These are phyloP conservation scores for Curvularia sp. DNA, from an alignment of 2,329 filamentous ascomycete genomes.

Conservation along the genomic window DNA sequence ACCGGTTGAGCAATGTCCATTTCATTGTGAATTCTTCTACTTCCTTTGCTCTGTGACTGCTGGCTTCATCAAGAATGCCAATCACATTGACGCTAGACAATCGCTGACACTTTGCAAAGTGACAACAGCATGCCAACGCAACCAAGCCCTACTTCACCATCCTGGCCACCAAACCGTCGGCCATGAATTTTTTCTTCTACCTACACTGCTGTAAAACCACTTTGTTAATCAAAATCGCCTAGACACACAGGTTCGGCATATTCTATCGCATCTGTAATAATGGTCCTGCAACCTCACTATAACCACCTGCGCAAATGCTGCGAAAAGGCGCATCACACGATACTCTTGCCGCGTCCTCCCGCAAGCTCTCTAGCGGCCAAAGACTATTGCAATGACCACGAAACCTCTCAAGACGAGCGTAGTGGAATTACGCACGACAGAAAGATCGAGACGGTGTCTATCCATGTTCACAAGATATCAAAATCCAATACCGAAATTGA, in stretches of 20 bases:
- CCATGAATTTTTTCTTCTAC: neutral
- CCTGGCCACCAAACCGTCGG: neutral
- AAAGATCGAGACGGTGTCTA: neutral
- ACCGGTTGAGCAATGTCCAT: neutral
- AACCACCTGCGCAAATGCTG: conserved; percentile 1
- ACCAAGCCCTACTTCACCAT: conserved; percentile 5
- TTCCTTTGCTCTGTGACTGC: neutral
- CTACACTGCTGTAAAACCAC: neutral
- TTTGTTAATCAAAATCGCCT: neutral
- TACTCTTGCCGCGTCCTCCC: neutral
- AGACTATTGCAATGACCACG: neutral
- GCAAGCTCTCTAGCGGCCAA: neutral
- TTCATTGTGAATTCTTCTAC: neutral
- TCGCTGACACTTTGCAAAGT: neutral
- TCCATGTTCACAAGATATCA: neutral
- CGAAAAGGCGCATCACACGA: neutral
- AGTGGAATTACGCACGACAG: neutral
- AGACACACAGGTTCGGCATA: neutral
- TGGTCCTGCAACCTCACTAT: neutral
- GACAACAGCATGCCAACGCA: conserved; percentile 8
- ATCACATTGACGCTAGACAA: neutral
- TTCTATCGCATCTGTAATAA: neutral
- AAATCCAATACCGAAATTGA: neutral
- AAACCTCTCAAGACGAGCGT: neutral
- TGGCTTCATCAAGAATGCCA: neutral